Base-by-base conservation (phyloP, 768 basidiomycete species). In the Suillus occidentalis region DNA sequence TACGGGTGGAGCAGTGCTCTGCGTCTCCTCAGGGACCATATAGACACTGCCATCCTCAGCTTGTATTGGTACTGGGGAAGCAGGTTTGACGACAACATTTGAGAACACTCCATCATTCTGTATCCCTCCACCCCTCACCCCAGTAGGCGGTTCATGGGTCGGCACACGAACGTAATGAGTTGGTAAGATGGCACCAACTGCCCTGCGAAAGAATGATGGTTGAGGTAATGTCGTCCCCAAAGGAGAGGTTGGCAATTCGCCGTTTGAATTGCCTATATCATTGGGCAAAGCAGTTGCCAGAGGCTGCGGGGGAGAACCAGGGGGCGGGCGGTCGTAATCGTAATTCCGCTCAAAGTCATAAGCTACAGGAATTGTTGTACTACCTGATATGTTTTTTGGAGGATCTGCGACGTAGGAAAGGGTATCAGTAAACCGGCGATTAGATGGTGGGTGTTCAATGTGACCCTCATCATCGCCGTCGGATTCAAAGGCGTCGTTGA, bases 91-190 rank as follows among this genome's bases (percentile, higher is more conserved):
- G 69, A 87, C 89, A 43, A 99, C 87, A 72, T 99, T 99, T 37
- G 91, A 89, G 72, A 98, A 99, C 10, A 99, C 96, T 3, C 97
- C 97, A 70, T 97, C 95, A 71, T 96, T 95, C 37, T 94, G 87
- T 20, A 79, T 81, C 0, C 91, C 92, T 8, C 89, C 88, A 39
- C 92, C 92, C n/a, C 79, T 73, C 55, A 66, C 55, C 20, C 72
- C 72, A 52, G 65, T 75, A 66, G 67, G 71, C 10, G 79, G 69
- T 56, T 72, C 66, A 10, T 78, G 73, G 22, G 82, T 82, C 2
- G 87, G 83, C 42, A 86, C 76, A 3, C 77, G 81, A 40, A 82
- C 75, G 70, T 92, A 92, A 66, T 88, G 86, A 14, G 85, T 85
- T 3, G 92, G 91, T 9, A 91, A 75, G 57, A 92, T 71, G 3